Evolutionary conservation across 176 grass and related monocot species (phyloP), one percentile per base, ranked within the genome.

Genomic region (Cenchrus fungigraminus): DNA sequence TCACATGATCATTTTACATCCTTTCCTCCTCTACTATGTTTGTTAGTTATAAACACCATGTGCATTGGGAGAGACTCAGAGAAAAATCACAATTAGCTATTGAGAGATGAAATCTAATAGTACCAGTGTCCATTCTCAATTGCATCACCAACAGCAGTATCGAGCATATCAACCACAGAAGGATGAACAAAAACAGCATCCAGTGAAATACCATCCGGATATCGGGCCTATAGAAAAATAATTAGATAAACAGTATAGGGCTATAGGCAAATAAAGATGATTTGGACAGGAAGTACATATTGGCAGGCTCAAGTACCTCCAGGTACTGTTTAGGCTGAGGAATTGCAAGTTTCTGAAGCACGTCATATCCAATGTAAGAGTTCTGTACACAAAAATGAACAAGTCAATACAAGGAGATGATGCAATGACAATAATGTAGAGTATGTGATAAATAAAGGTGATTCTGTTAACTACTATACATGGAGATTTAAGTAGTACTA

Each of bases 241-340:
- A 87, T 28, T 72, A 75, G 73, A 77, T 40, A 81, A 84, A 78
- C 16, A 60, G 11, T 63, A 59, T 62, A n/a, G n/a, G n/a, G n/a
- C n/a, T n/a, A n/a, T n/a, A 74, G 63, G 19, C 44, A 82, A 70
- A 55, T 67, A 88, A 61, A 29, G 67, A 73, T 83, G 34, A 28
- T 54, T 65, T 52, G 19, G 64, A 76, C 47, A 79, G 55, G 8
- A 69, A 71, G 54, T 54, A 55, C 53, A 71, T 76, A 65, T 31
- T 54, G 43, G 78, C 73, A 82, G 20, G 9, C 80, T 91, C 73
- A 85, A 74, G 57, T 94, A 98, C 96, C 93, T 95, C 93, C 84
- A 98, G 82, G 80, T 92, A 98, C 60, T 98, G 96, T 85, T 94
- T 98, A 60, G 96, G 96, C 74, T 95, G 96, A 86, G 96, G 96